phyloP scores from a whole-genome alignment of 768 basidiomycete genomes.

The Calvatia gigantea region DNA sequence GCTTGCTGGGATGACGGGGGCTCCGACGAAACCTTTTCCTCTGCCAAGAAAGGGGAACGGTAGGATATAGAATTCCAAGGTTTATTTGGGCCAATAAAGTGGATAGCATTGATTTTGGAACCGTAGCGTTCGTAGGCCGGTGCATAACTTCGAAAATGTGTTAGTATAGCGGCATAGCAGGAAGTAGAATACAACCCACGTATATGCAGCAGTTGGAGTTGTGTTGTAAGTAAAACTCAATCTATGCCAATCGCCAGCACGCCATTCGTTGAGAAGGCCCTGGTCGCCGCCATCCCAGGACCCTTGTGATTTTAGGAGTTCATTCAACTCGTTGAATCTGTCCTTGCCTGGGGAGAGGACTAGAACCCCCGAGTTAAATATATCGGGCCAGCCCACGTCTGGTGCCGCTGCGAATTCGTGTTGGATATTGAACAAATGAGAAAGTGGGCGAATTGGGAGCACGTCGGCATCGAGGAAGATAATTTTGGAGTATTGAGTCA shows the following conservation, averaged over 20 bases:
- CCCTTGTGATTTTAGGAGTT: slow-evolving; percentile 72
- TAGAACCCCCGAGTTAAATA: slow-evolving; percentile 97
- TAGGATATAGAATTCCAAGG: slow-evolving; percentile 82
- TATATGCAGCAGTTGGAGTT: slow-evolving; percentile 95
- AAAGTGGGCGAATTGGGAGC: slow-evolving; percentile 82
- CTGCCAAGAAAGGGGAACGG: slow-evolving; percentile 53
- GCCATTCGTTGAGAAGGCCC: slow-evolving; percentile 95
- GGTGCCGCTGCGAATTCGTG: slow-evolving; percentile 91
- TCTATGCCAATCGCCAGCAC: slow-evolving; percentile 81
- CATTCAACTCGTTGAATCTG: slow-evolving; percentile 74
- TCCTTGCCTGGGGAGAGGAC: slow-evolving; percentile 79
- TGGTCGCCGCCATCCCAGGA: slow-evolving; percentile 99
- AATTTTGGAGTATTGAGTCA: slow-evolving; percentile 80
- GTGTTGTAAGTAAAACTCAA: slow-evolving; percentile 98
- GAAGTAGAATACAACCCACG: slow-evolving; percentile 51
- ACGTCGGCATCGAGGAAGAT: slow-evolving; percentile 93
- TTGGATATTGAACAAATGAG: slow-evolving; percentile 84
- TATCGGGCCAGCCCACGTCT: slow-evolving; percentile 99
- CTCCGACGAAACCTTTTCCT: slow-evolving; percentile 20
- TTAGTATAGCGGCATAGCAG: slow-evolving; percentile 22
- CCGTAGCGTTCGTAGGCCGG: slow-evolving; percentile 96
- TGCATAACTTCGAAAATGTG: slow-evolving; percentile 66
- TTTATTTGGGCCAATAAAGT: slow-evolving; percentile 96
- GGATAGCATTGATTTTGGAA: slow-evolving; percentile 78
- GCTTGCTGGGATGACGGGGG: slow-evolving; percentile 38